Base-by-base conservation (phyloP, 2,329 filamentous ascomycete genomes). In the Colletotrichum sublineola region DNA sequence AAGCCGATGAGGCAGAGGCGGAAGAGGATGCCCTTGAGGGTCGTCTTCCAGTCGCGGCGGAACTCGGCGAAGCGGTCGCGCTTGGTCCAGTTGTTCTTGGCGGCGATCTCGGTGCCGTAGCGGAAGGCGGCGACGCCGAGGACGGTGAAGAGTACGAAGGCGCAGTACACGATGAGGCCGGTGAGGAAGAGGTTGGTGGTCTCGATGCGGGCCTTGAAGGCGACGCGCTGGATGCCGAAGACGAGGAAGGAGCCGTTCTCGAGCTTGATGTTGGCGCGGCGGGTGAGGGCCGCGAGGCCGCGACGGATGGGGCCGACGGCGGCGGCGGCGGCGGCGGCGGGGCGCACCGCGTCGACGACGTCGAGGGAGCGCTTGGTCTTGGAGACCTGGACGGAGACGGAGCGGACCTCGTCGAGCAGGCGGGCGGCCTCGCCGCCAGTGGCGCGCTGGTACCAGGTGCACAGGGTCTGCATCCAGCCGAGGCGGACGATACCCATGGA, bases 401-500 rank as follows among this genome's bases (percentile, higher is more conserved):
- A 91, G 31, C 87, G 87, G 63, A 97, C 86, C 31, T 90, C 90
- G 75, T 94, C 92, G 60, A 98, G 89, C 48, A 97, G 87, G 29
- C 90, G 93, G 6, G 94, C 91, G 1, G 96, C 93, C 1, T 89
- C 94, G 74, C 96, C 96, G 64, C 96, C 96, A 8, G 96, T 98
- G 5, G 96, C 89, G 74, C 95, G 93, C 84, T 97, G 95, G 80
- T 98, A 98, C 96, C 96, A 98, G 44, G 95, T 97, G 74, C 94
- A 94, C 78, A 97, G 93, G 62, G 86, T 86, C 84, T 98, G 94
- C 84, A 98, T 89, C 81, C 97, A 98, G 29, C 86, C 87, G 55
- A 98, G 88, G 63, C 89, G 89, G 78, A 98, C 97, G 78, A 98
- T 95, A 77, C 96, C 96, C 94, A 98, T 96, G 79, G 93, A 97